Percentiles rank a stretch among this genome's conserved stretches.
Evolutionary conservation across 495 filamentous ascomycete species (phyloP).

Genomic region (Aspergillus baeticus): DNA sequence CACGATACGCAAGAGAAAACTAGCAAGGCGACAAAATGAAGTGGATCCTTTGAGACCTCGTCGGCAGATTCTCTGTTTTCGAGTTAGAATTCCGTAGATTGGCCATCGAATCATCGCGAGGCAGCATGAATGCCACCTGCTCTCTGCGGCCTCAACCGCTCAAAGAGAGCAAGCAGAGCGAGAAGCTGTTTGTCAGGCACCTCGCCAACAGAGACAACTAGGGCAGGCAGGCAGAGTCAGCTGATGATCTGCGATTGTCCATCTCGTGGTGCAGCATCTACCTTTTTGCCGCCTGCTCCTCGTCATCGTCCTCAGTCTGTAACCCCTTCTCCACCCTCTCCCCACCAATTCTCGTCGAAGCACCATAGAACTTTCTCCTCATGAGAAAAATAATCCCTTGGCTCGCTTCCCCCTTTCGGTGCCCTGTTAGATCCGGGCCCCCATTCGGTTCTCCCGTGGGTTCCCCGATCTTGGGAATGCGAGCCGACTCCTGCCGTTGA

Average conservation of each 20-base stretch:
- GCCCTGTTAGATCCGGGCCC: conserved; percentile 36
- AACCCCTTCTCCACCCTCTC: neutral
- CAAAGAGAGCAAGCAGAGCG: neutral
- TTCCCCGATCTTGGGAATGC: conserved; percentile 24
- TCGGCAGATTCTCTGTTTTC: neutral
- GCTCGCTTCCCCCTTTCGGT: conserved; percentile 10
- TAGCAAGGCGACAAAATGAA: neutral
- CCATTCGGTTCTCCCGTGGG: conserved; percentile 26
- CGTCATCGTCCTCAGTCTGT: neutral
- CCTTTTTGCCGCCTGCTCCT: neutral
- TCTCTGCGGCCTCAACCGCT: neutral
- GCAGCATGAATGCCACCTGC: neutral
- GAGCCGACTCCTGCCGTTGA: conserved; percentile 25
- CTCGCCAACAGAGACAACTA: neutral
- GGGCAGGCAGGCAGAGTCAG: neutral
- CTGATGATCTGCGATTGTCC: neutral
- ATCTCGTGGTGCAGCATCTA: neutral
- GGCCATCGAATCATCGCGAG: conserved; percentile 1
- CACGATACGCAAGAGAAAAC: neutral
- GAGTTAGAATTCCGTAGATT: conserved; percentile 1
- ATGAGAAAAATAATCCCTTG: conserved; percentile 3
- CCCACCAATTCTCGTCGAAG: conserved; percentile 10
- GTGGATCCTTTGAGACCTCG: neutral
- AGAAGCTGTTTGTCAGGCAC: neutral
- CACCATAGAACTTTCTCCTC: conserved; percentile 12